phyloP scores from a whole-genome alignment of 1,284 basidiomycete genomes.

The Cerioporus squamosus region DNA sequence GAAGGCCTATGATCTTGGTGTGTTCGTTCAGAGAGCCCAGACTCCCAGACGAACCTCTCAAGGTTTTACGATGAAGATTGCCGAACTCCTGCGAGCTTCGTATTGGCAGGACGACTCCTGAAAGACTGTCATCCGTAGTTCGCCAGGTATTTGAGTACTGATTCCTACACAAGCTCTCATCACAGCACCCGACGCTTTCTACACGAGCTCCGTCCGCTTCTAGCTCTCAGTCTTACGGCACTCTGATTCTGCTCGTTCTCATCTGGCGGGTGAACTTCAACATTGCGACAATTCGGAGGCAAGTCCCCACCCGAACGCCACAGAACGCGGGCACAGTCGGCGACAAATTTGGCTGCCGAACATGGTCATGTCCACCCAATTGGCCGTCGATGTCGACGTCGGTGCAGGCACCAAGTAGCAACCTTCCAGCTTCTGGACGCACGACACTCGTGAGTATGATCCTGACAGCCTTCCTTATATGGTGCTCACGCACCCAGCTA shows the following conservation, averaged over 20 bases:
- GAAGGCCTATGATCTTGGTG: too few species aligned
- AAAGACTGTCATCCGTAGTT: background rate
- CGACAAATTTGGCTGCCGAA: conserved; percentile 6
- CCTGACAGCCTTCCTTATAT: conserved; percentile 9
- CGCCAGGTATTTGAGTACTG: too few species aligned
- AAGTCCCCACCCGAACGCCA: too few species aligned
- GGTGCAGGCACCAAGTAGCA: conserved; percentile 15
- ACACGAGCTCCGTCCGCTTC: conserved; percentile 3
- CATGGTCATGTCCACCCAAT: conserved; percentile 4
- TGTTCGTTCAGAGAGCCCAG: too few species aligned
- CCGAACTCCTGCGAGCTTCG: background rate
- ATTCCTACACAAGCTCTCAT: too few species aligned
- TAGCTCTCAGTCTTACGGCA: background rate
- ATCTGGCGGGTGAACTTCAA: background rate
- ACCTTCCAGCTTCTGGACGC: conserved; percentile 9
- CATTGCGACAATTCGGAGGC: background rate
- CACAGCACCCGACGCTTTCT: too few species aligned
- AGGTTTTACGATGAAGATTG: too few species aligned
- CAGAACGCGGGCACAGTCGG: background rate
- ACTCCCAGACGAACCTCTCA: too few species aligned
- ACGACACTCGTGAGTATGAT: conserved; percentile 19
- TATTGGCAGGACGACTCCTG: conserved; percentile 6
- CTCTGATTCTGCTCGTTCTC: too few species aligned
- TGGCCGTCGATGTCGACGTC: conserved; percentile 14
- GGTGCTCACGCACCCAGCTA: conserved; percentile 19